Conservation (phyloP, 192 early-diverging fungal species). For the Coemansia sp. region DNA sequence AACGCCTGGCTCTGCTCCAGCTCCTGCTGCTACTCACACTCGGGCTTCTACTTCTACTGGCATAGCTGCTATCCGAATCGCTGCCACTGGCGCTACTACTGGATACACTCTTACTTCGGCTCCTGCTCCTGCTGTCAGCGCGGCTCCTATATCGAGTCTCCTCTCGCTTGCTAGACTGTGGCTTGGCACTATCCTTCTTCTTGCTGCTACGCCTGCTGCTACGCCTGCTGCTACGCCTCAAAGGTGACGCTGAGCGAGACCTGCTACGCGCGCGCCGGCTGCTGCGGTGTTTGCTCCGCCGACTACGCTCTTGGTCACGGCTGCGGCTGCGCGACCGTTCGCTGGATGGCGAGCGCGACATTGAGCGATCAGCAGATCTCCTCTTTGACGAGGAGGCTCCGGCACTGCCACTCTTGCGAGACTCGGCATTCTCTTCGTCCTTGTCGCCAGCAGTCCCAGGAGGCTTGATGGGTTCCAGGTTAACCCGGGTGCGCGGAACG, state of each 20-base stretch:
- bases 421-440: slow-evolving; percentile 1
- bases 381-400: slow-evolving; percentile 15
- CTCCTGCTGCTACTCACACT: slow-evolving; percentile 24
- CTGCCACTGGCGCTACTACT: slow-evolving; percentile 21
- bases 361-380: slow-evolving; percentile 16
- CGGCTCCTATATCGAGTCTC: slow-evolving; percentile 7
- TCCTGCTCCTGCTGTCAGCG: slow-evolving; percentile 14
- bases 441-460: slow-evolving; percentile 16
- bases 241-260: slow-evolving; percentile 30
- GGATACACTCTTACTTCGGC: slow-evolving; percentile 12
- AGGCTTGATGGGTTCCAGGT: slow-evolving; percentile 45
- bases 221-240: slow-evolving; percentile 23
- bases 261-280: slow-evolving; percentile 24
- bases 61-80: slow-evolving; percentile 17
- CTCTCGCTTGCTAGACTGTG: slow-evolving; percentile 15
- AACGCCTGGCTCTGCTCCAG: slow-evolving; percentile 17
- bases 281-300: slow-evolving; percentile 17
- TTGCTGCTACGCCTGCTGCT: slow-evolving; percentile 24
- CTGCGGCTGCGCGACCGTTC: slow-evolving; percentile 26
- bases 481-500: slow-evolving; percentile 41
- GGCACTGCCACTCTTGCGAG: slow-evolving; percentile 9
- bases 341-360: slow-evolving; percentile 25
- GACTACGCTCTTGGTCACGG: slow-evolving; percentile 11
- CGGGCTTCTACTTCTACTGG: slow-evolving; percentile 24
- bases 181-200: slow-evolving; percentile 13